A percentile compares a stretch with the other conserved stretches of the same genome.
phyloP scores from a whole-genome alignment of 768 basidiomycete species.

The Phanerodontia chrysosporium region DNA sequence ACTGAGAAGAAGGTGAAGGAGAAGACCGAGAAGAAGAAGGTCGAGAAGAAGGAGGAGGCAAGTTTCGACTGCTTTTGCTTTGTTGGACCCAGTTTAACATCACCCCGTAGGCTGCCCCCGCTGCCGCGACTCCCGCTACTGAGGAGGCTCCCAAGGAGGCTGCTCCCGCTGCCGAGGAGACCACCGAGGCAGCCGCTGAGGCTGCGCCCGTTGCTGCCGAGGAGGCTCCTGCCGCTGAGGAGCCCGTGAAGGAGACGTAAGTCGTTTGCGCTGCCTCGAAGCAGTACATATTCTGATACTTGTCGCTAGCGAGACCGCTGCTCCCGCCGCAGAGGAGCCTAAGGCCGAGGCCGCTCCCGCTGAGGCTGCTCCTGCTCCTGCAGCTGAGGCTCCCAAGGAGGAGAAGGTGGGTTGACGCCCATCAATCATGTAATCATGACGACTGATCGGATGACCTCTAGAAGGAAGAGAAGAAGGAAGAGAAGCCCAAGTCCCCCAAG shows the following conservation, averaged over 20 bases:
- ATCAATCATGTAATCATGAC: background rate
- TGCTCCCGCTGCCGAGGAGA: constrained; percentile 26
- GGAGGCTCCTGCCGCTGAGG: constrained; percentile 33
- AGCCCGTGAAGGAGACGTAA: constrained; percentile 72
- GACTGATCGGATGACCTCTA: constrained; percentile 19
- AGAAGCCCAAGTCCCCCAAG: constrained; percentile 43
- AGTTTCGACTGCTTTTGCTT: background rate
- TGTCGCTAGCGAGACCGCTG: constrained; percentile 36
- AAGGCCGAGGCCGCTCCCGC: constrained; percentile 30
- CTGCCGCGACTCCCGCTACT: constrained; percentile 24
- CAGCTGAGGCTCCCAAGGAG: constrained; percentile 51
- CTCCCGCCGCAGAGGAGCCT: constrained; percentile 30
- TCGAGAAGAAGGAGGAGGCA: constrained; percentile 69
- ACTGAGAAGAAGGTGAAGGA: constrained; percentile 62
- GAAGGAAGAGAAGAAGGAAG: constrained; percentile 42
- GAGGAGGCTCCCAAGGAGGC: constrained; percentile 41
- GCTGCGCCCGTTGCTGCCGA: constrained; percentile 36
- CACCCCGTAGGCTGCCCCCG: constrained; percentile 27
- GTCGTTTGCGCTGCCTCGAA: constrained; percentile 21
- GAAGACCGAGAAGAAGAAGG: constrained; percentile 59
- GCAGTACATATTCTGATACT: constrained; percentile 14
- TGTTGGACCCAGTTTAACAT: background rate
- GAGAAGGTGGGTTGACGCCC: constrained; percentile 46
- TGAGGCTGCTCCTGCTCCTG: constrained; percentile 28
- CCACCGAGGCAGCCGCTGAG: constrained; percentile 19